Evolutionary conservation across 257 asterid species (phyloP).

Genomic region (Cruciata laevipes): DNA sequence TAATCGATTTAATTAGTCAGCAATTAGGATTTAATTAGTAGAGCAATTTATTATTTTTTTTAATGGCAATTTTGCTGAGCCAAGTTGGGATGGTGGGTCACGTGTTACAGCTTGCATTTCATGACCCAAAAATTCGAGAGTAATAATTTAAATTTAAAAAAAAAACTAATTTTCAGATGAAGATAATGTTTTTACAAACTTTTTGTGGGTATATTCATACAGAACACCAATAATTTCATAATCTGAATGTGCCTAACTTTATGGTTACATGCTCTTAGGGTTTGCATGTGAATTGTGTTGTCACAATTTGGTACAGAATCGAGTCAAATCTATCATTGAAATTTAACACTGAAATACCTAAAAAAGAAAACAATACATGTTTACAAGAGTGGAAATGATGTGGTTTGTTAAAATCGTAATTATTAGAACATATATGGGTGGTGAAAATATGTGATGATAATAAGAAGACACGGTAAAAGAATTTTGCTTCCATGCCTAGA

Average conservation of each 20-base stretch:
- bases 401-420: not conserved
- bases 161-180: too few relatives aligned
- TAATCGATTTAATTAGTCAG: not conserved
- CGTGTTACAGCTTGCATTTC: slow-evolving; percentile 8
- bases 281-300: not conserved
- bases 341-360: too few relatives aligned
- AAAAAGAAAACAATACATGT: too few relatives aligned
- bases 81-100: not conserved
- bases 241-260: not conserved
- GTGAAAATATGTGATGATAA: not conserved
- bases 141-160: too few relatives aligned
- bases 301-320: not conserved
- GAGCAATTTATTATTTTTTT: too few relatives aligned
- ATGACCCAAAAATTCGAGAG: not conserved
- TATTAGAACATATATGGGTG: not conserved
- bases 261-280: not conserved
- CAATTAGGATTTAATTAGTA: not conserved
- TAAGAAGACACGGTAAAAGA: not conserved
- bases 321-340: not conserved
- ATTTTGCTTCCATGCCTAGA: not conserved
- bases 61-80: not conserved
- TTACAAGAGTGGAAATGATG: not conserved
- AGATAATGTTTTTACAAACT: too few relatives aligned
- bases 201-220: too few relatives aligned
- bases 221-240: too few relatives aligned